phyloP scores from a whole-genome alignment of 1,139 yeast genomes.

The Yamadazyma triangularis region DNA sequence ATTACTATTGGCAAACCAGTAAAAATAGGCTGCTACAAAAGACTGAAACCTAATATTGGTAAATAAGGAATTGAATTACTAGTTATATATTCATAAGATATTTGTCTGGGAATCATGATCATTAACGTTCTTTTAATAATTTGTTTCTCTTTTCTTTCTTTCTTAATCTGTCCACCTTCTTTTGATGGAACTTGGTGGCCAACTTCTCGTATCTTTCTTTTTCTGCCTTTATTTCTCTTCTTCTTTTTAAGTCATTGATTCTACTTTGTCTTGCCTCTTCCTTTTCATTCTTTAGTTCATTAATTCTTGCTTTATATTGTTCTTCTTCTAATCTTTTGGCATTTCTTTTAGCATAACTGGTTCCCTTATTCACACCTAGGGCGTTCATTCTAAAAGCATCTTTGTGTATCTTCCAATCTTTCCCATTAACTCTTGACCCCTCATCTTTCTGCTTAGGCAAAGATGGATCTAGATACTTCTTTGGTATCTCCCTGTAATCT shows the following conservation, averaged over 20 bases:
- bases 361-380: conserved; percentile 20
- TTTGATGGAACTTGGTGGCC: conserved; percentile 72
- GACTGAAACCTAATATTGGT: too few species aligned
- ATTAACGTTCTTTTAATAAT: conserved; percentile 62
- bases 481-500: conserved; percentile 23
- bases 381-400: conserved; percentile 45
- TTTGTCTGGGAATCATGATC: neutral
- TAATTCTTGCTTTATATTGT: conserved; percentile 48
- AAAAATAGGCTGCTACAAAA: neutral
- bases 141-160: conserved; percentile 82
- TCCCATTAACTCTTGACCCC: conserved; percentile 50
- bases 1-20: neutral
- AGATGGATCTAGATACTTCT: conserved; percentile 8
- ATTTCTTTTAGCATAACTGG: conserved; percentile 27
- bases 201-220: conserved; percentile 67
- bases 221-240: conserved; percentile 67
- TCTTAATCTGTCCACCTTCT: conserved; percentile 73
- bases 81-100: too few species aligned
- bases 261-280: conserved; percentile 46
- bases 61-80: too few species aligned
- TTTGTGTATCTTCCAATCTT: conserved; percentile 54
- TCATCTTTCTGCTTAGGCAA: conserved; percentile 27
- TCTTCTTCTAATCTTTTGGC: conserved; percentile 36
- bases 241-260: conserved; percentile 54
- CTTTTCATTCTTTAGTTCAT: conserved; percentile 60